Evolutionary conservation across 2,329 filamentous ascomycete genomes (phyloP).

Genomic region (Tolypocladium ovalisporum): DNA sequence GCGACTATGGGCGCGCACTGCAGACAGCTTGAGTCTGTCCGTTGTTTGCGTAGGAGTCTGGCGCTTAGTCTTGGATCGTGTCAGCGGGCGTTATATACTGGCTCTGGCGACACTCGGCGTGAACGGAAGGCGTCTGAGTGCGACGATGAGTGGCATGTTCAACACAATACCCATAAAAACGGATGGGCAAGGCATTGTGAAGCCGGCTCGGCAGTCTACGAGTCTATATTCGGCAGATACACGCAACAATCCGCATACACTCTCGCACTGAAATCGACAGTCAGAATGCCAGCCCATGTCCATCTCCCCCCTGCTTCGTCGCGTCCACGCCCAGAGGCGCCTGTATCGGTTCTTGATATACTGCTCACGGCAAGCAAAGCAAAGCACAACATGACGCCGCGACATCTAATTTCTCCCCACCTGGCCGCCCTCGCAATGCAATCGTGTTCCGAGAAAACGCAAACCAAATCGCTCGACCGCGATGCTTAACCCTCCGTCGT

Average conservation of each 20-base stretch:
- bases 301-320: neutral
- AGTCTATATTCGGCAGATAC: neutral
- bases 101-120: neutral
- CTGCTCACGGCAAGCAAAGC: neutral
- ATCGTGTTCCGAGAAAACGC: neutral
- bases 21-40: neutral
- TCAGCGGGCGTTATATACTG: neutral
- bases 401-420: neutral
- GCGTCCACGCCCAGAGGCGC: neutral
- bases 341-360: neutral
- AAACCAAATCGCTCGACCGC: neutral
- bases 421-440: neutral
- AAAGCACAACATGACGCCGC: neutral
- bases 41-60: neutral
- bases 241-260: neutral
- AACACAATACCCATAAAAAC: neutral
- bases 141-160: neutral
- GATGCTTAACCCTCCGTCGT: slow-evolving; percentile 27
- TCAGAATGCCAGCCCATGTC: neutral
- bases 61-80: neutral
- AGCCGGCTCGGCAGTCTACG: neutral
- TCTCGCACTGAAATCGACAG: neutral
- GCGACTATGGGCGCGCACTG: neutral
- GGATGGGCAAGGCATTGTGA: neutral
- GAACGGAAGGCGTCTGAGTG: neutral